These are phyloP conservation scores for Suillus subalutaceus DNA, from an alignment of 768 basidiomycete species.

Conservation along the genomic window DNA sequence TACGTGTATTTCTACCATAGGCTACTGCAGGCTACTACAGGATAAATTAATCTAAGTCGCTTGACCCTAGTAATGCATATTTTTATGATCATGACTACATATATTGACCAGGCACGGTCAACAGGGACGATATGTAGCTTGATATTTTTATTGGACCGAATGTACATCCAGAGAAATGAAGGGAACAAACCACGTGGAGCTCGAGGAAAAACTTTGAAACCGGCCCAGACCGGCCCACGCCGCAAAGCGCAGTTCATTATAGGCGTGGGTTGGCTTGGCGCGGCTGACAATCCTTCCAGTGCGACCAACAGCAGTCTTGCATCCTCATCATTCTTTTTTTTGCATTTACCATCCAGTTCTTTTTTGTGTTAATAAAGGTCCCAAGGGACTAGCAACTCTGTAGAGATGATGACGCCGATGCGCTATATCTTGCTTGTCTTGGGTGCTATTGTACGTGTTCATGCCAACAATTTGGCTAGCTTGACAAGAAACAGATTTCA, in stretches of 20 bases:
- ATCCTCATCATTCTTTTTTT: conserved; percentile 2
- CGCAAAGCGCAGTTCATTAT: conserved; percentile 2
- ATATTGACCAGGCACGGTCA: neutral
- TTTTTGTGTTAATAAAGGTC: conserved; percentile 9
- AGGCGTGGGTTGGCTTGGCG: neutral
- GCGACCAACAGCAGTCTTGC: conserved; percentile 1
- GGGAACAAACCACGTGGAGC: neutral
- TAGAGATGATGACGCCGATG: conserved; percentile 61
- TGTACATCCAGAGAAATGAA: neutral
- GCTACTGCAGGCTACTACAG: neutral
- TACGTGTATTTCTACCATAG: conserved; percentile 7
- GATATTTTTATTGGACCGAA: neutral
- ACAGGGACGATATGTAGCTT: neutral
- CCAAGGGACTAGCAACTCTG: conserved; percentile 3
- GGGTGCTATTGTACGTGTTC: conserved; percentile 46
- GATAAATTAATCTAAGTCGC: conserved; percentile 4
- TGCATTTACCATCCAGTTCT: conserved; percentile 2
- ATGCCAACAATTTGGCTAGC: conserved; percentile 15
- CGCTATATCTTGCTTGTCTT: conserved; percentile 56
- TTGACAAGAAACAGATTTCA: conserved; percentile 31
- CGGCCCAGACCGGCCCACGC: neutral
- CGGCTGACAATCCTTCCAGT: neutral
- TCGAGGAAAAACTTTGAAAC: neutral
- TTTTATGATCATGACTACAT: neutral
- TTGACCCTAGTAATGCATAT: neutral